Evolutionary conservation across 75 land plant species (phyloP), one percentile per base, ranked within the genome.

Genomic region (Larix kaempferi): DNA sequence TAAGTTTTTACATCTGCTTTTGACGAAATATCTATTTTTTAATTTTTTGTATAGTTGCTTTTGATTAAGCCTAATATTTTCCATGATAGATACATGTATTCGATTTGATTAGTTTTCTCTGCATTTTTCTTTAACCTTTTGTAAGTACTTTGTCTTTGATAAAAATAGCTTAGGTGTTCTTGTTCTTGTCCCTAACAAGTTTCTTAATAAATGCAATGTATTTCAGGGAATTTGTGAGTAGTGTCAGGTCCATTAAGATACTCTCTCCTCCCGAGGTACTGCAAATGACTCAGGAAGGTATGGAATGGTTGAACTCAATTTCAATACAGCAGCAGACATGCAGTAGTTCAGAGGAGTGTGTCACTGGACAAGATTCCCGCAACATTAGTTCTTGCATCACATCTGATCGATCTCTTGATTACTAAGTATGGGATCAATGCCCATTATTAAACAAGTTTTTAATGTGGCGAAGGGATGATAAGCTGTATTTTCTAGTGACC

Each of bases 221-320:
- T 54, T 11, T 14, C 92, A 94, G 96, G 82, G 87, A 89, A 78
- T 94, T 94, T 81, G 91, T 94, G 84, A 94, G 82, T 78, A 92
- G 85, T 78, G 96, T 91, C 3, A 87, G 94, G 80, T 86, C 78
- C 49, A 94, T 94, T 72, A 89, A 89, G 87, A 94, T 94, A 58
- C 89, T 94, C 71, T 91, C 96, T 25, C 91, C 96, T 11, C 76
- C 89, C 21, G 95, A 94, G 71, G 83, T 94, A 54, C 82, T 78
- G 79, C 91, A 89, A 66, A 62, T 94, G 84, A 87, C 87, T 22
- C 87, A 91, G 75, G 75, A 74, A 56, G 75, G 75, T 74, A 56
- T 74, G 75, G 75, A 74, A 49, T 74, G 23, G 75, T 56, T 74
- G 33, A 74, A 49, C 57, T 55, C 33, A 12, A 4, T 74, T 25